Evolutionary conservation across 495 filamentous ascomycete species (phyloP).

Genomic region (Annulohypoxylon bovei): DNA sequence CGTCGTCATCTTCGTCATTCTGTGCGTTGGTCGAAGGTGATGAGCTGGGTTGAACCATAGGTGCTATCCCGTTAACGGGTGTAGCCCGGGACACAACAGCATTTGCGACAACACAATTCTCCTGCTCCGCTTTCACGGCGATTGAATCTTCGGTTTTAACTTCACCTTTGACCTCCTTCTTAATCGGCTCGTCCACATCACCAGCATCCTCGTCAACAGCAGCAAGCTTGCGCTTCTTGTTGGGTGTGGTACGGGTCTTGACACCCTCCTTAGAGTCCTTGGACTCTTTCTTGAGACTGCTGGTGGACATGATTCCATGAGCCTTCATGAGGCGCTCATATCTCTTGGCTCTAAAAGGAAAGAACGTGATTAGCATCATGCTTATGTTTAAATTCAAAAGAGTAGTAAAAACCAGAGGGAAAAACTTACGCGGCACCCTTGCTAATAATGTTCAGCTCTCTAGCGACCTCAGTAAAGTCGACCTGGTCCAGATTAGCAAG

Average conservation of each 20-base stretch:
- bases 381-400: background rate
- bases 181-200: conserved; percentile 49
- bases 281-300: conserved; percentile 42
- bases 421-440: conserved; percentile 75
- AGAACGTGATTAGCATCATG: background rate
- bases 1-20: conserved; percentile 41
- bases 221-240: conserved; percentile 57
- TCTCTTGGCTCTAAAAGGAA: conserved; percentile 65
- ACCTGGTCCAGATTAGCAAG: conserved; percentile 55
- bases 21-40: conserved; percentile 27
- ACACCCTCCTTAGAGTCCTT: conserved; percentile 38
- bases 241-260: conserved; percentile 29
- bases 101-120: conserved; percentile 28
- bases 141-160: conserved; percentile 45
- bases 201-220: conserved; percentile 45
- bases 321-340: conserved; percentile 72
- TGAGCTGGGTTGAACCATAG: conserved; percentile 21
- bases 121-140: conserved; percentile 44
- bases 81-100: conserved; percentile 12
- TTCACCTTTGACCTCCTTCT: conserved; percentile 49
- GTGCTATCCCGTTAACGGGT: conserved; percentile 6
- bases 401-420: background rate
- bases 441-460: conserved; percentile 68
- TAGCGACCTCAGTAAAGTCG: conserved; percentile 69
- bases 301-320: conserved; percentile 55